Evolutionary conservation across 164 flowering plant genomes (phyloP).

Genomic region (Malania oleifera): DNA sequence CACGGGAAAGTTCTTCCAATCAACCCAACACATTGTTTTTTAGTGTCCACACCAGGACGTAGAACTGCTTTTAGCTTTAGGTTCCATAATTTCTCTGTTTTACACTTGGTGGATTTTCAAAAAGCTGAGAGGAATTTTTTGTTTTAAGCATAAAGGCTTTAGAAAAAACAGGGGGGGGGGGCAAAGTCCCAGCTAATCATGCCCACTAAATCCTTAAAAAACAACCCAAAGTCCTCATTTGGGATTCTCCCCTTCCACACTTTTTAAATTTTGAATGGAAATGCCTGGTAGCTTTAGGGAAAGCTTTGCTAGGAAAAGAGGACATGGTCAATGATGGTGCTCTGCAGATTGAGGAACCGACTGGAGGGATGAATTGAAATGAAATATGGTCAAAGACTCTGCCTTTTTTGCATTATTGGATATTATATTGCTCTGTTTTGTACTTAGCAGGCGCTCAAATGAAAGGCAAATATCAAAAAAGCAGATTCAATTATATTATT

Average conservation of each 20-base stretch:
- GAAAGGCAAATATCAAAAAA: constrained; percentile 4
- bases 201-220: constrained; percentile 15
- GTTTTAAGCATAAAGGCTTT: neutral
- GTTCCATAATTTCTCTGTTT: neutral
- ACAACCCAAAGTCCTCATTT: constrained; percentile 12
- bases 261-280: constrained; percentile 35
- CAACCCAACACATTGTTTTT: neutral
- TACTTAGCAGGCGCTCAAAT: constrained; percentile 21
- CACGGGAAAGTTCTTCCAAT: constrained; percentile 8
- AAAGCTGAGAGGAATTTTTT: constrained; percentile 15
- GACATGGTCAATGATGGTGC: constrained; percentile 37
- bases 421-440: constrained; percentile 36
- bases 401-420: constrained; percentile 44
- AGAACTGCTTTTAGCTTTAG: constrained; percentile 19
- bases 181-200: constrained; percentile 23
- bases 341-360: constrained; percentile 25
- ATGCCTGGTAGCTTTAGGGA: constrained; percentile 36
- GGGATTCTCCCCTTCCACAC: constrained; percentile 24
- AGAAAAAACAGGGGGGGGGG: constrained; percentile 18
- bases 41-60: constrained; percentile 26
- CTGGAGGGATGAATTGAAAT: constrained; percentile 5
- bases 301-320: constrained; percentile 24
- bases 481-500: constrained; percentile 19
- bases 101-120: constrained; percentile 6
- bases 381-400: constrained; percentile 37